Conservation (phyloP, 805 yeast species). For the Starmerella davenportii region DNA sequence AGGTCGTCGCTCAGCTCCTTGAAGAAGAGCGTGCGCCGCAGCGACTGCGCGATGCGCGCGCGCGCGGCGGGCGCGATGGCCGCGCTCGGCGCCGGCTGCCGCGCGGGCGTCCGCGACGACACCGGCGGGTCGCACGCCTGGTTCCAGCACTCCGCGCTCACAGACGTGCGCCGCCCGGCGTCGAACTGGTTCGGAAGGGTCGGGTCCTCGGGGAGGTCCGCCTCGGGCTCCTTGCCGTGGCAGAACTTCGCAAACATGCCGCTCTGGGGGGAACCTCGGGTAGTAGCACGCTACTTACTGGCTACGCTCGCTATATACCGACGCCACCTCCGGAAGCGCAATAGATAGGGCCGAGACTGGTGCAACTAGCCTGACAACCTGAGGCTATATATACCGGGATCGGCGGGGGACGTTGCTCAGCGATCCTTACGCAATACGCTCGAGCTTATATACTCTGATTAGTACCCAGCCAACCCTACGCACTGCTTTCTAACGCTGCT, state of each 20-base stretch:
- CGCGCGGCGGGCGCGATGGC: constrained; percentile 1
- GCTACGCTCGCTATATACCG: too few relatives aligned
- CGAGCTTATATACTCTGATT: too few relatives aligned
- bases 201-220: constrained; percentile 3
- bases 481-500: too few relatives aligned
- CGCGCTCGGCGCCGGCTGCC: not conserved
- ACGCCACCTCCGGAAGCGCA: too few relatives aligned
- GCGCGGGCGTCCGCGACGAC: not conserved
- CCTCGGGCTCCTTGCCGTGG: constrained; percentile 8
- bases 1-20: constrained; percentile 65
- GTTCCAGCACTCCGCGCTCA: constrained; percentile 47
- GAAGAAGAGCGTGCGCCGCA: constrained; percentile 70
- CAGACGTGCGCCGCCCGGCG: constrained; percentile 64
- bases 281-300: too few relatives aligned
- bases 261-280: too few relatives aligned
- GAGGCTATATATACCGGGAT: too few relatives aligned
- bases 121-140: constrained; percentile 5
- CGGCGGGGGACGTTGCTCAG: too few relatives aligned
- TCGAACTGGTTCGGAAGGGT: constrained; percentile 13
- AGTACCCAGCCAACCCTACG: too few relatives aligned
- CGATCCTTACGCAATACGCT: too few relatives aligned
- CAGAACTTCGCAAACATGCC: constrained; percentile 14
- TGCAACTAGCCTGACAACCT: too few relatives aligned
- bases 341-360: too few relatives aligned
- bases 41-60: constrained; percentile 26